These are phyloP conservation scores for Saccharomycopsis schoenii DNA, from an alignment of 805 yeast species.

Conservation along the genomic window DNA sequence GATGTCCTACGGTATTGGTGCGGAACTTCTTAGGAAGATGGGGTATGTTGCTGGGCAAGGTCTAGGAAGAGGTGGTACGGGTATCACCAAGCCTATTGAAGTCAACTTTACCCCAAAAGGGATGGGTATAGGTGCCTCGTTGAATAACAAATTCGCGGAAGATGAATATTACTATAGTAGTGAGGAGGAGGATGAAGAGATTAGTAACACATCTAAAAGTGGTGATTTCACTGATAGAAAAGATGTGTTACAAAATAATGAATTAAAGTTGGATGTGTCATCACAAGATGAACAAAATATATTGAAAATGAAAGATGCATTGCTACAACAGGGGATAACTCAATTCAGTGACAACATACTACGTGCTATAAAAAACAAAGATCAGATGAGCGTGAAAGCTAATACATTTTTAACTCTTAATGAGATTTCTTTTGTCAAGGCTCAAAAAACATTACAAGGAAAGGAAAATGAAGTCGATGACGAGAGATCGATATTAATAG, in stretches of 20 bases:
- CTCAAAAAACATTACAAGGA: not conserved
- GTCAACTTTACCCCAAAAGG: constrained; percentile 57
- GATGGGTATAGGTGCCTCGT: constrained; percentile 63
- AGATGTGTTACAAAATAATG: constrained; percentile 19
- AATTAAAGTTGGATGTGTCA: constrained; percentile 18
- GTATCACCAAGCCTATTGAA: constrained; percentile 75
- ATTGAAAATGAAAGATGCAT: not conserved
- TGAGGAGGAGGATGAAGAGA: constrained; percentile 7
- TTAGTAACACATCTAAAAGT: constrained; percentile 10
- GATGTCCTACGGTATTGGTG: constrained; percentile 70
- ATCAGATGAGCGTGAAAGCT: not conserved
- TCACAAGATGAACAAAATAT: not conserved
- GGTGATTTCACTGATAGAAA: constrained; percentile 22
- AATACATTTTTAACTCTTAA: not conserved
- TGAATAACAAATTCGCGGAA: constrained; percentile 19
- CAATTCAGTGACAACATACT: not conserved
- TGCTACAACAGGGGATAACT: not conserved
- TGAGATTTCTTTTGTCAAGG: not conserved
- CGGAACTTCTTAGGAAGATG: constrained; percentile 66
- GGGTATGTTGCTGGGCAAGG: constrained; percentile 83
- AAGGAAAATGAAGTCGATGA: not conserved
- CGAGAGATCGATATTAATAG: not conserved
- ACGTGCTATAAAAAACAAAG: not conserved
- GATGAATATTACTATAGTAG: constrained; percentile 18
- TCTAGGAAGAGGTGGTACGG: constrained; percentile 62